Conservation (phyloP, 768 basidiomycete genomes). For the Dioszegia crocea region DNA sequence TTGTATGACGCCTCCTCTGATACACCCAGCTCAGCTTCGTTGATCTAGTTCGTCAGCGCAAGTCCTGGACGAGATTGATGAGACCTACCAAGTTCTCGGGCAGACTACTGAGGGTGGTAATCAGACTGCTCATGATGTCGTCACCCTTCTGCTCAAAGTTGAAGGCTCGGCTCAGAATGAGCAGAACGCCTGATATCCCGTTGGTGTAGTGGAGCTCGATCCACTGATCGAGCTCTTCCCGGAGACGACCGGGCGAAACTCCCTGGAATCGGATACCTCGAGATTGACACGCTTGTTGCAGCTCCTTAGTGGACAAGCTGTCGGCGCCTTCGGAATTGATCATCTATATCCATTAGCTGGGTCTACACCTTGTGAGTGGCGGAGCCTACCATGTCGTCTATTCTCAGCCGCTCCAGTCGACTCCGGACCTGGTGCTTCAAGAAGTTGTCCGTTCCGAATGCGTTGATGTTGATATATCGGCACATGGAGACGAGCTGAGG, state of each 20-base stretch:
- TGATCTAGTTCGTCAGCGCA: conserved; percentile 60
- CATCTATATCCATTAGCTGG: conserved; percentile 47
- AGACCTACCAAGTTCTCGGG: conserved; percentile 84
- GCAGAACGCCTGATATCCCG: conserved; percentile 85
- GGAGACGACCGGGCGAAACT: conserved; percentile 76
- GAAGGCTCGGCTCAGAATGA: conserved; percentile 92
- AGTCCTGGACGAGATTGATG: neutral
- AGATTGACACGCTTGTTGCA: conserved; percentile 87
- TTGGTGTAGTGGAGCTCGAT: conserved; percentile 85
- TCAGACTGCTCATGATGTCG: conserved; percentile 74
- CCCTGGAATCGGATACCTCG: conserved; percentile 87
- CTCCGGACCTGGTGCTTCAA: conserved; percentile 84
- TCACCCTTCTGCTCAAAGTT: conserved; percentile 84
- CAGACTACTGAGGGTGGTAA: conserved; percentile 82
- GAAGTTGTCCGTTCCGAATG: conserved; percentile 98
- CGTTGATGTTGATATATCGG: conserved; percentile 95
- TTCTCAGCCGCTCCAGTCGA: conserved; percentile 72
- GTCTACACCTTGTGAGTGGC: too few relatives aligned
- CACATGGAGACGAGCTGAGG: conserved; percentile 98
- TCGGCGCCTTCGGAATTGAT: conserved; percentile 87
- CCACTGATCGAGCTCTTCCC: conserved; percentile 89
- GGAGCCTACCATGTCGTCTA: conserved; percentile 67
- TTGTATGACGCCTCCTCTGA: conserved; percentile 88
- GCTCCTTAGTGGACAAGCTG: conserved; percentile 80
- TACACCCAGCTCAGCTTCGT: conserved; percentile 94